Percentiles rank a stretch among this genome's conserved stretches.
phyloP scores from a whole-genome alignment of 352 stramenopile species.

The Globisporangium recalcitrans region DNA sequence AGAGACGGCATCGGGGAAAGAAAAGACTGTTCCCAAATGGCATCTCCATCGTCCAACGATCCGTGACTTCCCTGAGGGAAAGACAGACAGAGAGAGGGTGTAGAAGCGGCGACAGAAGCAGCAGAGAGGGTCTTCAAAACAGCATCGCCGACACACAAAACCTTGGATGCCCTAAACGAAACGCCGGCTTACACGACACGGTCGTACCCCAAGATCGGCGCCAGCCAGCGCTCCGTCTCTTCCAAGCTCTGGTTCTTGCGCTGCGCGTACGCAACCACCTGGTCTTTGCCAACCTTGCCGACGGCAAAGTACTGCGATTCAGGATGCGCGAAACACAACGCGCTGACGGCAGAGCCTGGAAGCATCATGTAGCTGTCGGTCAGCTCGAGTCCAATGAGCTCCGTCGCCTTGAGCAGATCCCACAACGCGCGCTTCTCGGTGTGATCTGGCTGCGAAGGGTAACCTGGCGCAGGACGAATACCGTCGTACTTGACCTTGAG shows the following conservation, averaged over 20 bases:
- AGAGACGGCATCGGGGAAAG: conserved; percentile 15
- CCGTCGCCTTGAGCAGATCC: conserved; percentile 92
- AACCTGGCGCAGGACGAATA: conserved; percentile 96
- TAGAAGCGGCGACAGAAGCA: neutral
- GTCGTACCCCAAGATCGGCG: conserved; percentile 95
- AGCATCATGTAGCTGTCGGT: conserved; percentile 97
- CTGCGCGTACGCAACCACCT: conserved; percentile 91
- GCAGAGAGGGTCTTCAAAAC: neutral
- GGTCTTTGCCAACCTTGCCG: conserved; percentile 95
- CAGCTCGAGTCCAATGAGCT: conserved; percentile 89
- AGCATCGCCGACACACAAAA: neutral
- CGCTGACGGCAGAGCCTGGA: conserved; percentile 90
- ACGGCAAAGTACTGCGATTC: conserved; percentile 96
- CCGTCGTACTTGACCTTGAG: conserved; percentile 98
- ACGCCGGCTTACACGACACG: conserved; percentile 26
- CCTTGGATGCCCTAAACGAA: neutral
- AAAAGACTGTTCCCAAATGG: conserved; percentile 4
- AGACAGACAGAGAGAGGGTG: conserved; percentile 42
- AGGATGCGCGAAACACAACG: conserved; percentile 95
- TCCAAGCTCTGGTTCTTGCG: conserved; percentile 90
- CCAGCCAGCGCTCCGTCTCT: conserved; percentile 92
- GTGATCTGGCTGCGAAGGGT: conserved; percentile 97
- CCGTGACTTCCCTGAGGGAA: conserved; percentile 33
- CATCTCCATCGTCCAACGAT: conserved; percentile 13
- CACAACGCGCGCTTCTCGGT: conserved; percentile 97